Evolutionary conservation across 352 stramenopile species (phyloP).

Genomic region (Phytophthora sp.): DNA sequence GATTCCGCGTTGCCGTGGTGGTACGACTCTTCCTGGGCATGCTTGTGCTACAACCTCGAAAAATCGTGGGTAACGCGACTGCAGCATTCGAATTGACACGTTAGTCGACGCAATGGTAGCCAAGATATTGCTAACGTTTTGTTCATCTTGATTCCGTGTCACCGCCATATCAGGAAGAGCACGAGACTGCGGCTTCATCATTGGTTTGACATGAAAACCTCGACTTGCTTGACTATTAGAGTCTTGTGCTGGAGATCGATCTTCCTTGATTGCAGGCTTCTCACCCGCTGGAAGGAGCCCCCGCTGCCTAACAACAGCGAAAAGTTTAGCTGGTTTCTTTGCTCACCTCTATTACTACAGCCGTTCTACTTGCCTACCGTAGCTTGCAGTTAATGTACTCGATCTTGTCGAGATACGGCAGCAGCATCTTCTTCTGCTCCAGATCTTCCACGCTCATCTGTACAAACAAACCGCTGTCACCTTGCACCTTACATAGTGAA

Average conservation of each 20-base stretch:
- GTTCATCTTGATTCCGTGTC: conserved; percentile 33
- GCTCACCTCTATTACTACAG: not conserved
- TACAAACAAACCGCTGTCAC: conserved; percentile 2
- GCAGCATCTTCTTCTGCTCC: conserved; percentile 82
- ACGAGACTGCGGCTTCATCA: conserved; percentile 7
- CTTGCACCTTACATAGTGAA: not conserved
- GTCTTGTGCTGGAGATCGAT: not conserved
- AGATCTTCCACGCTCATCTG: conserved; percentile 66
- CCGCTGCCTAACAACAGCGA: conserved; percentile 34
- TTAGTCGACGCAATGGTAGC: not conserved
- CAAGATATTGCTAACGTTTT: not conserved
- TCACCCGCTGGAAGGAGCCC: conserved; percentile 46
- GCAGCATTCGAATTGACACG: conserved; percentile 41
- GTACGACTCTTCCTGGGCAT: not conserved
- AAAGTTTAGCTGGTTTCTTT: not conserved
- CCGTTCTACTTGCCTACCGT: conserved; percentile 31
- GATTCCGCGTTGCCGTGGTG: conserved; percentile 50
- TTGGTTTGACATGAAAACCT: conserved; percentile 1
- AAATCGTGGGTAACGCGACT: conserved; percentile 59
- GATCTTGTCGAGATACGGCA: conserved; percentile 87
- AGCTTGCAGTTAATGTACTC: conserved; percentile 89
- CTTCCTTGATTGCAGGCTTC: not conserved
- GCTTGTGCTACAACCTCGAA: conserved; percentile 38
- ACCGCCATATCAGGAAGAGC: not conserved
- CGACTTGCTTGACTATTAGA: conserved; percentile 1